Evolutionary conservation across 352 stramenopile species (phyloP).

Genomic region (Pythium sukuiense): DNA sequence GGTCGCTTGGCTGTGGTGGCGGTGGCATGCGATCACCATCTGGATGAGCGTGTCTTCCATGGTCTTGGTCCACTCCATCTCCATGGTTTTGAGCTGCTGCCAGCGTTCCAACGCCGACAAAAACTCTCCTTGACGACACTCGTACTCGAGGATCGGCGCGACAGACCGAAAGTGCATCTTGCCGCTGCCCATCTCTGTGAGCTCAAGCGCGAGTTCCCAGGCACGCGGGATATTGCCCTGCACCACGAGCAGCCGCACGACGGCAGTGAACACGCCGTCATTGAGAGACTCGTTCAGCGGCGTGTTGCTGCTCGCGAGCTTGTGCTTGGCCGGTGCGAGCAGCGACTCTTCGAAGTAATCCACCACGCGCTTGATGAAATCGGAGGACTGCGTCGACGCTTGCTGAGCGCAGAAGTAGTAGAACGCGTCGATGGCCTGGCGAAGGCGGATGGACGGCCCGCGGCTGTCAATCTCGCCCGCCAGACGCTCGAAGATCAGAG

Average conservation of each 20-base stretch:
- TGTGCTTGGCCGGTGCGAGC: conserved; percentile 29
- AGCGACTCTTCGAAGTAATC: conserved; percentile 53
- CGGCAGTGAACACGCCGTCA: conserved; percentile 54
- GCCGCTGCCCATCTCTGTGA: conserved; percentile 29
- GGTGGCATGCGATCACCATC: conserved; percentile 58
- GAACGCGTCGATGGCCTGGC: conserved; percentile 67
- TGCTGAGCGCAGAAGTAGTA: conserved; percentile 75
- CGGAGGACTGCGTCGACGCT: conserved; percentile 31
- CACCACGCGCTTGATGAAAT: conserved; percentile 38
- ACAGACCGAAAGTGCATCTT: conserved; percentile 75
- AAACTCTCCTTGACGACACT: conserved; percentile 47
- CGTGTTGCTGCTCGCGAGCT: conserved; percentile 16
- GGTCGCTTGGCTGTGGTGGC: conserved; percentile 25
- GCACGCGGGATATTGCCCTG: conserved; percentile 39
- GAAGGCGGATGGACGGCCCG: conserved; percentile 31
- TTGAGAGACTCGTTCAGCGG: conserved; percentile 60
- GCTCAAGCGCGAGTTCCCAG: conserved; percentile 47
- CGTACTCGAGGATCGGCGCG: conserved; percentile 57
- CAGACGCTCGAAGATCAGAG: conserved; percentile 52
- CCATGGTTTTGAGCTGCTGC: conserved; percentile 51
- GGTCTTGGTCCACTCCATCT: conserved; percentile 68
- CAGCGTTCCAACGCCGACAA: conserved; percentile 43
- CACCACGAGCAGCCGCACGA: conserved; percentile 60
- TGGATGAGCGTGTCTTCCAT: conserved; percentile 77
- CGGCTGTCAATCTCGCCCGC: conserved; percentile 39